phyloP scores from a whole-genome alignment of 1,284 basidiomycete genomes.

The Hypsizygus ulmarius region DNA sequence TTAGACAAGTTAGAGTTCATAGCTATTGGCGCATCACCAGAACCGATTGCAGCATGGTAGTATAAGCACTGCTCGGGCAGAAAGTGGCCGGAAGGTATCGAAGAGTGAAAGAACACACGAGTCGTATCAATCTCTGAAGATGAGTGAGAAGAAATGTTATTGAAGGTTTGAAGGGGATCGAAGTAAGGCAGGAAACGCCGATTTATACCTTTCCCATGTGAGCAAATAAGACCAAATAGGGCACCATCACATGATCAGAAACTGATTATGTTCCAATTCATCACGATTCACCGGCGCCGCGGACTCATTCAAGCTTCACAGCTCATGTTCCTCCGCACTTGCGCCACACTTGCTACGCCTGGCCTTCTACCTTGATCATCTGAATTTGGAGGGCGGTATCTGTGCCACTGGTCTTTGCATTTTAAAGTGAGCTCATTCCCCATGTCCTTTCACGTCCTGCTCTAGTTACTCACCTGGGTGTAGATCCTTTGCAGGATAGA shows the following conservation, averaged over 20 bases:
- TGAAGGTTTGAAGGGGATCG: not conserved
- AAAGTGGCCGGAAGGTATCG: constrained; percentile 47
- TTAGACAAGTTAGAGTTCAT: constrained; percentile 43
- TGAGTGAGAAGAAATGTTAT: not conserved
- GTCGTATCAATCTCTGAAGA: constrained; percentile 12
- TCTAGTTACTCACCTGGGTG: not conserved
- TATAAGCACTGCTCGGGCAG: constrained; percentile 68
- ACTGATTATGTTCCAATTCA: too few species aligned
- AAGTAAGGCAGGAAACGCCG: not conserved
- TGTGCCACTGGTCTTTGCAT: too few species aligned
- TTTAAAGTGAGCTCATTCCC: too few species aligned
- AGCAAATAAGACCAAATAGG: constrained; percentile 7
- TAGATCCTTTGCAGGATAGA: constrained; percentile 13
- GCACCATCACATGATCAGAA: constrained; percentile 10
- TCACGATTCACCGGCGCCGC: too few species aligned
- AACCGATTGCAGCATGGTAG: constrained; percentile 66
- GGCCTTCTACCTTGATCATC: too few species aligned
- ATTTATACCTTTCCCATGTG: not conserved
- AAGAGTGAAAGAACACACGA: constrained; percentile 5
- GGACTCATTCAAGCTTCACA: too few species aligned
- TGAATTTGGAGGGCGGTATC: too few species aligned
- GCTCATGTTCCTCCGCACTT: too few species aligned
- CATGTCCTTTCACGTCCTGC: not conserved
- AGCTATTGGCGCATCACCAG: constrained; percentile 66
- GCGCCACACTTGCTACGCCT: too few species aligned